These are phyloP conservation scores for Trichoderma erinaceum DNA, from an alignment of 495 filamentous ascomycete species.

Conservation along the genomic window DNA sequence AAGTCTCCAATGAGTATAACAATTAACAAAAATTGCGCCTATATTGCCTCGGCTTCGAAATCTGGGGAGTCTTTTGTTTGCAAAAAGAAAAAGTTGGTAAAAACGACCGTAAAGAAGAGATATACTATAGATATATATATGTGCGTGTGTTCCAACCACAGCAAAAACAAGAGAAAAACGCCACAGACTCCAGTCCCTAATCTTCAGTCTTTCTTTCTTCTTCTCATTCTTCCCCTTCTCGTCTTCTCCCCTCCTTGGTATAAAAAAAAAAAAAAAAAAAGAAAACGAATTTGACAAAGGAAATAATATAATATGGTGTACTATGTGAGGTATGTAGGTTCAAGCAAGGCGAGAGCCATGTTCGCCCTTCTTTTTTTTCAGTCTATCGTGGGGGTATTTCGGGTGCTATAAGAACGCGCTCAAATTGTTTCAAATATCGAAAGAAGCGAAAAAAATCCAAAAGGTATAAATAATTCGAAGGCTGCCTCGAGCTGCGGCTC, in stretches of 20 bases:
- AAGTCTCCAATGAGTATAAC: neutral
- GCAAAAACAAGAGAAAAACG: neutral
- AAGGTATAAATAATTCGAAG: neutral
- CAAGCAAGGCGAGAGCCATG: conserved; percentile 9
- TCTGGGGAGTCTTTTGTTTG: neutral
- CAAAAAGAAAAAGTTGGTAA: neutral
- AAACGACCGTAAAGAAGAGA: neutral
- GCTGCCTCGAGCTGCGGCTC: neutral
- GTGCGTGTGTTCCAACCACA: neutral
- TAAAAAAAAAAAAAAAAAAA: neutral
- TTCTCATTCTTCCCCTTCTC: neutral
- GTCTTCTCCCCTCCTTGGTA: neutral
- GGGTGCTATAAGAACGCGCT: conserved; percentile 4
- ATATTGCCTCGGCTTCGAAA: neutral
- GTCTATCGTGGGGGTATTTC: conserved; percentile 17
- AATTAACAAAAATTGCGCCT: neutral
- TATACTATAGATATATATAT: too few relatives aligned
- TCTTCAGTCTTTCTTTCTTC: neutral
- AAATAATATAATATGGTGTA: conserved; percentile 1
- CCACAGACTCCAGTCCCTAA: conserved; percentile 8
- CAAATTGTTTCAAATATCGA: neutral
- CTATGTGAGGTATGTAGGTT: neutral
- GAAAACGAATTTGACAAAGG: conserved; percentile 11
- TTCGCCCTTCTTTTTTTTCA: conserved; percentile 9
- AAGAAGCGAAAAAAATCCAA: neutral